Percentiles rank a stretch among this genome's conserved stretches.
Conservation (phyloP, 1,284 basidiomycete species). For the Tilletia horrida region DNA sequence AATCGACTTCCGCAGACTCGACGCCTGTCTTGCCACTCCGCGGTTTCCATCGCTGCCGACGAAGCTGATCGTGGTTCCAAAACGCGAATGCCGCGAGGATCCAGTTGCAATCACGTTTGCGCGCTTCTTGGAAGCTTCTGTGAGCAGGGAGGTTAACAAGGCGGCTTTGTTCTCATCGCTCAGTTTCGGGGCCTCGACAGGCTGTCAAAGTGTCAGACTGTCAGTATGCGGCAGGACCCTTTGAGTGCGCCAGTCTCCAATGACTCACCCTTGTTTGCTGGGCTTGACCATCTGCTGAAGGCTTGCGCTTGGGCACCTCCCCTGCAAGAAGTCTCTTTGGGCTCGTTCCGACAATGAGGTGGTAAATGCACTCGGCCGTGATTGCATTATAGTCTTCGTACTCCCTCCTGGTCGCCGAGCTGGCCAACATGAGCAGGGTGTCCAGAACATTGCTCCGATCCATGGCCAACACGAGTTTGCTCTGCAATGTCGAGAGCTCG, state of each 20-base stretch:
- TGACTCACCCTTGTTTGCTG: background rate
- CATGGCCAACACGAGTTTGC: slow-evolving; percentile 43
- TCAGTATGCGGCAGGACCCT: too few relatives aligned
- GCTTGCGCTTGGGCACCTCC: background rate
- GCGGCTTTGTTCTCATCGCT: slow-evolving; percentile 21
- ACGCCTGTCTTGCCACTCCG: slow-evolving; percentile 39
- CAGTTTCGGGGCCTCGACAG: background rate
- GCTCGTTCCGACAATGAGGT: slow-evolving; percentile 44
- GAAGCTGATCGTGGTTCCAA: slow-evolving; percentile 52
- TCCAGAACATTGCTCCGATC: slow-evolving; percentile 43
- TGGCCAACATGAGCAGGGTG: slow-evolving; percentile 49
- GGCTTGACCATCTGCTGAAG: slow-evolving; percentile 24
- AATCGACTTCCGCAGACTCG: slow-evolving; percentile 40
- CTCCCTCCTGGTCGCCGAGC: slow-evolving; percentile 28
- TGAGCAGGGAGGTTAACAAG: slow-evolving; percentile 35
- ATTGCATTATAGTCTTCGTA: slow-evolving; percentile 48
- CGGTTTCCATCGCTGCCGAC: slow-evolving; percentile 40
- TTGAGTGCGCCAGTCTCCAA: too few relatives aligned
- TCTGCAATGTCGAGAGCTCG: slow-evolving; percentile 46
- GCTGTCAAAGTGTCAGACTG: background rate
- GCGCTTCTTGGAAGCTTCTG: slow-evolving; percentile 38
- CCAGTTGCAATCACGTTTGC: slow-evolving; percentile 24
- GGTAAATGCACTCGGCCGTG: slow-evolving; percentile 49
- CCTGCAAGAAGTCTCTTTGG: slow-evolving; percentile 18
- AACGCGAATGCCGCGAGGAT: slow-evolving; percentile 48